Conservation (phyloP, 495 filamentous ascomycete species). For the Penicillium atrosanguineum region DNA sequence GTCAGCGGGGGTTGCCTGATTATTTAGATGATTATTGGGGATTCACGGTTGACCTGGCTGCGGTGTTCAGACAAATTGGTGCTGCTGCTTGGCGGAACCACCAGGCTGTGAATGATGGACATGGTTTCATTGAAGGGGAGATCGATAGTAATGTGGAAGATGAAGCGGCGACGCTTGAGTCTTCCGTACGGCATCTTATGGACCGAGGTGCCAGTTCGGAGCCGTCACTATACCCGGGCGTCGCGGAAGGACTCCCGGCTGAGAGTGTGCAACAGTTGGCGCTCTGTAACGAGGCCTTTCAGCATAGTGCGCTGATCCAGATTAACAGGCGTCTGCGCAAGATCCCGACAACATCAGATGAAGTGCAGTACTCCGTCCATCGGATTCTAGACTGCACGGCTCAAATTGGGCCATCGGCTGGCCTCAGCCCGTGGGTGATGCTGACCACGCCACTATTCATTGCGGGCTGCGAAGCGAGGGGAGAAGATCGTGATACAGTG, state of each 20-base stretch:
- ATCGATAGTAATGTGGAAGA: constrained; percentile 26
- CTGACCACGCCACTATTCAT: constrained; percentile 49
- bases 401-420: constrained; percentile 40
- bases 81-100: constrained; percentile 40
- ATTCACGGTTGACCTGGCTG: constrained; percentile 40
- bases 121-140: constrained; percentile 18
- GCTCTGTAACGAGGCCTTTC: constrained; percentile 49
- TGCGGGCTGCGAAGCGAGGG: constrained; percentile 44
- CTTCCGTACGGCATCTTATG: constrained; percentile 37
- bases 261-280: constrained; percentile 36
- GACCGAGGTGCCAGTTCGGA: constrained; percentile 27
- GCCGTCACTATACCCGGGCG: constrained; percentile 42
- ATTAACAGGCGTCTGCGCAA: constrained; percentile 41
- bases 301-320: constrained; percentile 47
- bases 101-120: constrained; percentile 15
- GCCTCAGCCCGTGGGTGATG: constrained; percentile 46
- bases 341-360: constrained; percentile 30
- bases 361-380: constrained; percentile 41
- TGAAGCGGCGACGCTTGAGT: constrained; percentile 34
- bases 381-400: constrained; percentile 44
- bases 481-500: constrained; percentile 38
- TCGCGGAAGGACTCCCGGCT: constrained; percentile 33
- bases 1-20: constrained; percentile 27
- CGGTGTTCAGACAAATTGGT: constrained; percentile 44
- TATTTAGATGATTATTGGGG: constrained; percentile 51